These are phyloP conservation scores for Geum urbanum DNA, from an alignment of 306 rosid species.

Conservation along the genomic window DNA sequence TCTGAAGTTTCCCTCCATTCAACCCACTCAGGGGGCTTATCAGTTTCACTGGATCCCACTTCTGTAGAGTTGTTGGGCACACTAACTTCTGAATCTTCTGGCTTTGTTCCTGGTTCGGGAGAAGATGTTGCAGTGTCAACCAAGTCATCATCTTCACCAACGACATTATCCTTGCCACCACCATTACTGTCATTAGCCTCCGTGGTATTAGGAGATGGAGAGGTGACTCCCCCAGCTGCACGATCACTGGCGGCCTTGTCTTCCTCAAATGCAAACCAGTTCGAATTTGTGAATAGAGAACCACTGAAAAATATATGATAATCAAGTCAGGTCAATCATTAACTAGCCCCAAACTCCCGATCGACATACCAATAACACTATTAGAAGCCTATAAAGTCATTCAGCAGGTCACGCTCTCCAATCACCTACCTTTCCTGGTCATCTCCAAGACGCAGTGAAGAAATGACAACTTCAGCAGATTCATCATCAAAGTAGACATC, in stretches of 20 bases:
- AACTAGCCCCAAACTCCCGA: background rate
- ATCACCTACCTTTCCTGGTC: slow-evolving; percentile 81
- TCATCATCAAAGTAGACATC: slow-evolving; percentile 98
- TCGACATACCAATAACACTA: background rate
- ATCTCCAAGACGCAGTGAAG: slow-evolving; percentile 94
- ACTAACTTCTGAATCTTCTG: slow-evolving; percentile 24
- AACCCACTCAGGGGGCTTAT: slow-evolving; percentile 95
- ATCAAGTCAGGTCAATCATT: slow-evolving; percentile 13
- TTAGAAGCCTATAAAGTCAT: background rate
- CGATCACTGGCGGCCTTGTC: slow-evolving; percentile 61
- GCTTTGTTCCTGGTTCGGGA: slow-evolving; percentile 46
- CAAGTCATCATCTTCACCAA: slow-evolving; percentile 77
- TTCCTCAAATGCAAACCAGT: slow-evolving; percentile 97
- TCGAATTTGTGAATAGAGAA: slow-evolving; percentile 93
- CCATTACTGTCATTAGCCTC: slow-evolving; percentile 38
- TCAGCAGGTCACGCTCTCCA: slow-evolving; percentile 1
- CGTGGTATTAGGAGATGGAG: slow-evolving; percentile 66
- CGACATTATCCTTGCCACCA: slow-evolving; percentile 47
- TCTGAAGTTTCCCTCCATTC: slow-evolving; percentile 97
- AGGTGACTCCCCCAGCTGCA: slow-evolving; percentile 58
- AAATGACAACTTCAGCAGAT: slow-evolving; percentile 96
- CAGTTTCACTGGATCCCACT: slow-evolving; percentile 44
- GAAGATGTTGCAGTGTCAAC: slow-evolving; percentile 78
- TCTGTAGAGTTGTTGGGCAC: slow-evolving; percentile 22
- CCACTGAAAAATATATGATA: slow-evolving; percentile 51